Base-by-base conservation (phyloP, 345 rosid genomes). In the Ceriops tagal region DNA sequence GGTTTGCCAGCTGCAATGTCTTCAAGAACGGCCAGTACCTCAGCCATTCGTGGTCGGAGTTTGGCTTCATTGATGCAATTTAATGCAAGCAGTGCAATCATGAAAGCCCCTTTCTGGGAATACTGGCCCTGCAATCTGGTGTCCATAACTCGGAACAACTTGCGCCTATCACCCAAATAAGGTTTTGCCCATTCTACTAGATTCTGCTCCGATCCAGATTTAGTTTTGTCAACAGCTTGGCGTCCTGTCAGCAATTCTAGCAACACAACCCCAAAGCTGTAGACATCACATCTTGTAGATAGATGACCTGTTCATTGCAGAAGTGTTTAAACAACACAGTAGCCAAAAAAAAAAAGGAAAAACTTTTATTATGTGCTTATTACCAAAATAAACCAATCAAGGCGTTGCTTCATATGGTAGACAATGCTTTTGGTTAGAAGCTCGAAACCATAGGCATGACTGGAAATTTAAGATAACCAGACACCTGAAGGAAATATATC, bases 11-110 rank as follows among this genome's bases (percentile, higher is more conserved):
- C 26, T n/a, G 58, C 58, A 6, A 53, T 3, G 0, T 66, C 39
- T 71, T 86, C 87, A 27, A 92, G 73, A 21, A 69, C 67, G 15
- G 22, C 64, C 66, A 91, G 65, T 69, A 91, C 88, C 62, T 83
- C 88, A 10, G 86, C 65, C 93, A 91, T 91, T 56, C 76, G 66
- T 5, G 97, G 97, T 18, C 93, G 83, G 58, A 62, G 66, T 80
- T 87, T 86, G 69, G 90, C 91, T 53, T 87, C 87, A 0, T 80
- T 66, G 16, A 83, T 78, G 67, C 97, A 91, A 56, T 78, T 82
- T 58, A 79, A 73, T 37, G 96, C 96, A 28, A 91, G 86, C 43
- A 56, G 27, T 16, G 88, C 88, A 51, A 85, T 83, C 75, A 80
- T 56, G 49, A 35, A 81, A 39, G 97, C 93, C 58, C 81, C 90